Base-by-base conservation (phyloP, 768 basidiomycete genomes). In the Lactarius deliciosus region DNA sequence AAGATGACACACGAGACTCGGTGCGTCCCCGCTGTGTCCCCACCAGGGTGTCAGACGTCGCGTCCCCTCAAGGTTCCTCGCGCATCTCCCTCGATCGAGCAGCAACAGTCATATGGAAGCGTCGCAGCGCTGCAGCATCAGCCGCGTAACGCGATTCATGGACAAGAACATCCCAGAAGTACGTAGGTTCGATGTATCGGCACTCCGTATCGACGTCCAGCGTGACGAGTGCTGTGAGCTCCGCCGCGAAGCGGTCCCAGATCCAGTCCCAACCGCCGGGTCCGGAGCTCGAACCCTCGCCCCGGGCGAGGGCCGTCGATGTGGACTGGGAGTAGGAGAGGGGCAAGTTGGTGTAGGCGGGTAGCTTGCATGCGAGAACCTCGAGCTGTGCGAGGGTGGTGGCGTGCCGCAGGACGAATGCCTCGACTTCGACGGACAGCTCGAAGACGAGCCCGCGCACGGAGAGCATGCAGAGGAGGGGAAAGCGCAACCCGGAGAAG, bases 391-490 rank as follows among this genome's bases (percentile, higher is more conserved):
- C 1, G 5, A 63, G 38, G 3, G 62, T 63, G 32, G n/a, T 3
- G 16, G 62, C 54, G 10, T 63, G 62, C 20, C 47, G 20, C 22
- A 55, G 30, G 50, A 56, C 6, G 18, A 63, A 63, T 1, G 10
- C 2, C 36, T 63, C 53, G 2, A 3, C 25, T 18, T 34, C 38
- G n/a, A 25, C 6, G 25, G 20, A 36, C 2, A 20, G 32, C 11
- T 40, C 28, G 25, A 63, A 56, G n/a, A 56, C 18, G n/a, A 63
- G 11, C n/a, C 36, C 36, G 11, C 11, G 20, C 0, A 56, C 9
- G n/a, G 62, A 63, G 25, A 63, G 54, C 28, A 1, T 3, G 7
- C 6, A 20, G 20, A 63, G 62, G 62, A 28, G 54, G 1, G 62
- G 32, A 32, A 53, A 63, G 25, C 30, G 13, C 38, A 63, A 5